Evolutionary conservation across 768 basidiomycete genomes (phyloP).

Genomic region (Clavulina sp.): DNA sequence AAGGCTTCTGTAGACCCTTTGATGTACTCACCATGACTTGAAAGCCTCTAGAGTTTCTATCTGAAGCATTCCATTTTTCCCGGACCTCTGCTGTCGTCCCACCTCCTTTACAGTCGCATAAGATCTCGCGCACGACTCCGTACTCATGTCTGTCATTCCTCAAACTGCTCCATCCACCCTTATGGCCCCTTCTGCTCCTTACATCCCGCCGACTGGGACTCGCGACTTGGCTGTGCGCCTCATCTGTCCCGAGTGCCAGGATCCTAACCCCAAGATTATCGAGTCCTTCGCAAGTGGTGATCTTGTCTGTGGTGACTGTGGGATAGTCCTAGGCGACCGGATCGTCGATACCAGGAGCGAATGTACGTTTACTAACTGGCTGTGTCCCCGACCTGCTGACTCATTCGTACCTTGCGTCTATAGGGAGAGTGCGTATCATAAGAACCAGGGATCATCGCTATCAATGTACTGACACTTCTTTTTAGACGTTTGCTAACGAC

Average conservation of each 20-base stretch:
- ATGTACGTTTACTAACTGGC: conserved; percentile 64
- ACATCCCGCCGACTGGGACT: background rate
- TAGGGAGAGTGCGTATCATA: conserved; percentile 16
- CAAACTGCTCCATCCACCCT: background rate
- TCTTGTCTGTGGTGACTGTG: conserved; percentile 86
- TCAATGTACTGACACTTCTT: background rate
- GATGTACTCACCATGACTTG: too few relatives aligned
- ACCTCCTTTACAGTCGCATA: too few relatives aligned
- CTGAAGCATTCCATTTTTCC: too few relatives aligned
- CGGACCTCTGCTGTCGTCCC: too few relatives aligned
- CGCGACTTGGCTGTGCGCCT: conserved; percentile 77
- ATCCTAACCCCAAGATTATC: conserved; percentile 83
- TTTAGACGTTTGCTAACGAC: conserved; percentile 94
- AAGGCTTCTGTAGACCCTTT: too few relatives aligned
- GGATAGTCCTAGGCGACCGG: conserved; percentile 86
- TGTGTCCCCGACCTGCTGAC: background rate
- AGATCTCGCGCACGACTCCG: too few relatives aligned
- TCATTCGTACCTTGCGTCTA: background rate
- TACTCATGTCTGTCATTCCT: too few relatives aligned
- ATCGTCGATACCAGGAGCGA: conserved; percentile 96
- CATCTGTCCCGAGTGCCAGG: conserved; percentile 90
- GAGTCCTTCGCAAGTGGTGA: conserved; percentile 98
- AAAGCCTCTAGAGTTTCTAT: too few relatives aligned
- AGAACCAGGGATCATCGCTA: conserved; percentile 11
- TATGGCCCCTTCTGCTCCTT: background rate